These are phyloP conservation scores for Mycena rebaudengoi DNA, from an alignment of 768 basidiomycete genomes.

Conservation along the genomic window DNA sequence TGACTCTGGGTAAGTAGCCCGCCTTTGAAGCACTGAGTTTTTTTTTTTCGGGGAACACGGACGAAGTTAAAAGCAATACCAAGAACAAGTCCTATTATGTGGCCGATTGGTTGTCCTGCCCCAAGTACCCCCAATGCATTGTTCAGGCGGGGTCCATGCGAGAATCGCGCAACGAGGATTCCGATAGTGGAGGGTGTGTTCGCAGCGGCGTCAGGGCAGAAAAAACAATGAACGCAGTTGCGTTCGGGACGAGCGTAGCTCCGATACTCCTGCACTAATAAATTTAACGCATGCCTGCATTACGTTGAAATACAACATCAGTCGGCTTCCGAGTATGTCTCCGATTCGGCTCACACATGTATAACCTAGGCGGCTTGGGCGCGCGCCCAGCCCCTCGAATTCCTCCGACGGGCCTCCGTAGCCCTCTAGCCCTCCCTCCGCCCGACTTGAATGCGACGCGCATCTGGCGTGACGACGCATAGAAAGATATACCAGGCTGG, in stretches of 20 bases:
- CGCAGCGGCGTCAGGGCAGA: slow-evolving; percentile 35
- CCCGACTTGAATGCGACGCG: too few species aligned
- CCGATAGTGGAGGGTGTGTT: slow-evolving; percentile 35
- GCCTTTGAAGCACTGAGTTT: not conserved
- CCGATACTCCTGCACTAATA: not conserved
- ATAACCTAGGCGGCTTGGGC: too few species aligned
- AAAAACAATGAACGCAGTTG: slow-evolving; percentile 33
- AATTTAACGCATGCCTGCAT: too few species aligned
- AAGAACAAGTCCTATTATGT: slow-evolving; percentile 36
- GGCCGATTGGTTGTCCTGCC: slow-evolving; percentile 37
- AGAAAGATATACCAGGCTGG: too few species aligned
- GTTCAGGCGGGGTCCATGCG: slow-evolving; percentile 32
- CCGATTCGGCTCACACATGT: slow-evolving; percentile 29
- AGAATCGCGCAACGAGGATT: slow-evolving; percentile 34
- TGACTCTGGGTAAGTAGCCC: not conserved
- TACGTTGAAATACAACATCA: too few species aligned
- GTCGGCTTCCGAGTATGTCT: slow-evolving; percentile 28
- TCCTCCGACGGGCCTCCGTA: too few species aligned
- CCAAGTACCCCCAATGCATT: slow-evolving; percentile 37
- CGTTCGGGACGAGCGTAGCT: slow-evolving; percentile 31
- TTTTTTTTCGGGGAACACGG: not conserved
- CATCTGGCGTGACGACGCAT: too few species aligned
- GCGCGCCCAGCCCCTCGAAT: too few species aligned
- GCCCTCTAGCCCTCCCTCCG: too few species aligned
- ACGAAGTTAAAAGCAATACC: slow-evolving; percentile 18